Evolutionary conservation across 2,329 filamentous ascomycete species (phyloP), one percentile per base, ranked within the genome.

Genomic region (Herpomyces periplanetae): DNA sequence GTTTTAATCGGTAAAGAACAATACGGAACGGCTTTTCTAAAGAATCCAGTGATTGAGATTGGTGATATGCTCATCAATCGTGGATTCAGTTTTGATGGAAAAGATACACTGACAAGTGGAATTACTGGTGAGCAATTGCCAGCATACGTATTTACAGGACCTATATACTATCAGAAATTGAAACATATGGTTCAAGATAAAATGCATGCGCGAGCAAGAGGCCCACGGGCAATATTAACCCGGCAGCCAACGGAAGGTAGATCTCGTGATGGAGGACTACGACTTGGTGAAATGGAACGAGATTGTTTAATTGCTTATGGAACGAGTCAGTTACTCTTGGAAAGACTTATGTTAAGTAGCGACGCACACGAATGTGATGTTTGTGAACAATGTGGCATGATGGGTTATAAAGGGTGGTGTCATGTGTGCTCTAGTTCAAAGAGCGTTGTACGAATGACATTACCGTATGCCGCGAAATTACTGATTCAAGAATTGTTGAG

Each of bases 171-270:
- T 45, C 80, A 96, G 45, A 85, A 87, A 28, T 55, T 96, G 27
- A 96, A 96, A 51, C 80, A 96, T 49, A 96, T 96, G 80, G 80
- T 96, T 3, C 73, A 91, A 38, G 80, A 96, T 37, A 96, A 96
- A 44, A 91, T 96, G 80, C 80, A 96, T 42, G 75, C 68, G 13
- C 68, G 80, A 25, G 60, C 75, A 2, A 61, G 69, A 7, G 84
- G 84, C 0, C 84, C 80, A 0, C 53, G 66, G 6, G 75, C 75
- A 11, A 80, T 87, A 27, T 49, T 96, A 11, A 96, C 80, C 1
- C 59, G 80, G 5, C 80, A 96, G 37, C 80, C 80, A 0, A 96
- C 75, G 0, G 80, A 96, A 43, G 80, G 80, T 47, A 58, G 80
- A 30, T 85, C 73, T 5, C 49, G 75, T 22, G 68, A 85, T 27